Base-by-base conservation (phyloP, 2,329 filamentous ascomycete genomes). In the Grosmannia penicillata region DNA sequence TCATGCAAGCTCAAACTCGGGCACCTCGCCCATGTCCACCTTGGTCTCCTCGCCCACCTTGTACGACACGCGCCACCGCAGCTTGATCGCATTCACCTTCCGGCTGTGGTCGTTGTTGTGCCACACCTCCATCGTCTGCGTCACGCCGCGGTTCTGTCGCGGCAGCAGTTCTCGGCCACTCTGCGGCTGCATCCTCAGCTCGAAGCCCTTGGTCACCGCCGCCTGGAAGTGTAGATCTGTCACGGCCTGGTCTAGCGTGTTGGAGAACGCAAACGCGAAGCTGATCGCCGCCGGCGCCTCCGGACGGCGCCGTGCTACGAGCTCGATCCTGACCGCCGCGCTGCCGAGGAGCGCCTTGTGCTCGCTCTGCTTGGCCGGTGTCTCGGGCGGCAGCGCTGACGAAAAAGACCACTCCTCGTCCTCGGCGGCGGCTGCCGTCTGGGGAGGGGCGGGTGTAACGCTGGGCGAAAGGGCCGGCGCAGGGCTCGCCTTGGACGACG, bases 321-420 rank as follows among this genome's bases (percentile, higher is more conserved):
- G 78, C 28, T 82, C 71, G 43, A 93, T 78, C 43, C 74, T 73
- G 33, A 96, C 62, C 31, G 63, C 68, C 2, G 76, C 78, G 51
- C 82, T 77, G 51, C 75, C 76, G 31, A 95, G 73, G 4, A 67
- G 69, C 17, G 80, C 62, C 34, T 73, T 72, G 47, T 83, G 73
- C 36, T 74, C 69, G 37, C 60, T 66, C 2, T 78, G 75, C 25
- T 59, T 51, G 15, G 65, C 51, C 37, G 62, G 51, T 14, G 58
- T 44, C 43, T 73, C 66, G 3, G 66, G 58, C 22, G 89, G 89
- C 13, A 95, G 66, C 0, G 89, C 79, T 0, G 89, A 96, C 4
- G 83, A 76, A 56, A 96, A 96, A 19, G 76, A 82, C 87, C 89
- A 96, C 52, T 96, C 89, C 46, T 96, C 89, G 36, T 95, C 89